Evolutionary conservation across 768 basidiomycete genomes (phyloP).

Genomic region (Chalciporus pseudorubinellus): DNA sequence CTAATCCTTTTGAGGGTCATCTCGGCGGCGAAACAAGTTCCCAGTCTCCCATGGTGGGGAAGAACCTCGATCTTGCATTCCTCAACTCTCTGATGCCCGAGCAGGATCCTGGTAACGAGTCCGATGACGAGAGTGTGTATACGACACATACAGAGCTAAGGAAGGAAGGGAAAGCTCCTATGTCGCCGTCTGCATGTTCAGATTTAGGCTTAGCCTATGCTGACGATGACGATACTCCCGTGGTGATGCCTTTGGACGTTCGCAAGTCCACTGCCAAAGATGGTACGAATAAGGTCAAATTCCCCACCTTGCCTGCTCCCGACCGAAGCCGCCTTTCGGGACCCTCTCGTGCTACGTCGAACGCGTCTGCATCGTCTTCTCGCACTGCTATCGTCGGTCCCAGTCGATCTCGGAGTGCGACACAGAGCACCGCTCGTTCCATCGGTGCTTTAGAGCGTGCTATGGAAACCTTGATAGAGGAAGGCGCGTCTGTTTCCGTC

Average conservation of each 20-base stretch:
- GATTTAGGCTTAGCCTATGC: slow-evolving; percentile 41
- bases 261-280: slow-evolving; percentile 18
- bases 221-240: slow-evolving; percentile 33
- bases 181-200: slow-evolving; percentile 29
- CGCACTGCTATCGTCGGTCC: slow-evolving; percentile 9
- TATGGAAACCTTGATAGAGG: slow-evolving; percentile 52
- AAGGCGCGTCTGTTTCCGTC: slow-evolving; percentile 35
- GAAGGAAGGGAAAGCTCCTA: slow-evolving; percentile 14
- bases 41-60: slow-evolving; percentile 21
- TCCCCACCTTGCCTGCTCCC: slow-evolving; percentile 29
- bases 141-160: slow-evolving; percentile 30
- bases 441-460: slow-evolving; percentile 45
- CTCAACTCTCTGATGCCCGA: slow-evolving; percentile 51
- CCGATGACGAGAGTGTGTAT: slow-evolving; percentile 36
- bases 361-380: slow-evolving; percentile 19
- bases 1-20: slow-evolving; percentile 90
- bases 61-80: slow-evolving; percentile 46
- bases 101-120: slow-evolving; percentile 23
- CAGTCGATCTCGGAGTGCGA: slow-evolving; percentile 25
- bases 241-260: slow-evolving; percentile 27
- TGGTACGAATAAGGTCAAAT: slow-evolving; percentile 30
- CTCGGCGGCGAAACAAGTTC: slow-evolving; percentile 63
- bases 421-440: slow-evolving; percentile 29
- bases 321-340: slow-evolving; percentile 20
- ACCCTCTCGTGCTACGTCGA: slow-evolving; percentile 25